Percentiles rank a stretch among this genome's conserved stretches.
Evolutionary conservation across 345 rosid genomes (phyloP).

Genomic region (Linum trigynum): DNA sequence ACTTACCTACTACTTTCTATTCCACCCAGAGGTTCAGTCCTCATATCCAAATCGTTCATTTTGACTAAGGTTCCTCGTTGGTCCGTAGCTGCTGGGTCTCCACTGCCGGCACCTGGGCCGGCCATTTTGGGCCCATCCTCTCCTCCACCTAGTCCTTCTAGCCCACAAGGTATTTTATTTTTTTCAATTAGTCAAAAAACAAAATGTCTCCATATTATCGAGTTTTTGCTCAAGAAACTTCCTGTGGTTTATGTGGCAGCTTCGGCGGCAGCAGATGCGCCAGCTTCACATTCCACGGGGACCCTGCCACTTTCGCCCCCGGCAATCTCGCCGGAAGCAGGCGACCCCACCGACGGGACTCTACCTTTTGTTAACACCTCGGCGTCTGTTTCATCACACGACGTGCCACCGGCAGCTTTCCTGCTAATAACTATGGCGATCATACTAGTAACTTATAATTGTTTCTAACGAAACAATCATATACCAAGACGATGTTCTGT

Average conservation of each 20-base stretch:
- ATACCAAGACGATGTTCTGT: too few species aligned
- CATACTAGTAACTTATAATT: not conserved
- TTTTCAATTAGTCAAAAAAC: not conserved
- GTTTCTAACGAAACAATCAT: too few species aligned
- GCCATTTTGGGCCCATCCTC: slow-evolving; percentile 39
- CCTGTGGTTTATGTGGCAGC: slow-evolving; percentile 18
- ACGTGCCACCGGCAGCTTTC: slow-evolving; percentile 6
- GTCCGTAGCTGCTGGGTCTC: slow-evolving; percentile 63
- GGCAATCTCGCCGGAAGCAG: slow-evolving; percentile 15
- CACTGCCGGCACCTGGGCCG: slow-evolving; percentile 76
- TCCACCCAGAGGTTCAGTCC: not conserved
- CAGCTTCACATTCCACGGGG: slow-evolving; percentile 20
- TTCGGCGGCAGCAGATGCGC: slow-evolving; percentile 33
- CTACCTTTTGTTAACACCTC: slow-evolving; percentile 33
- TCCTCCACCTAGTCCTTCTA: slow-evolving; percentile 37
- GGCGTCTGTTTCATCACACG: slow-evolving; percentile 13
- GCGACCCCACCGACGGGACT: slow-evolving; percentile 20
- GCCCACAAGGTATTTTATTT: slow-evolving; percentile 40
- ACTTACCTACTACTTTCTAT: not conserved
- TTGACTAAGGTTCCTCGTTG: not conserved
- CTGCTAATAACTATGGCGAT: slow-evolving; percentile 14
- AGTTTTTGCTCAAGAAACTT: not conserved
- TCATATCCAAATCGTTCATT: not conserved
- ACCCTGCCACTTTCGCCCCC: slow-evolving; percentile 17
- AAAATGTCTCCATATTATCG: not conserved